Percentiles rank a stretch among this genome's conserved stretches.
phyloP scores from a whole-genome alignment of 805 yeast species.

The Wickerhamomyces ciferrii region DNA sequence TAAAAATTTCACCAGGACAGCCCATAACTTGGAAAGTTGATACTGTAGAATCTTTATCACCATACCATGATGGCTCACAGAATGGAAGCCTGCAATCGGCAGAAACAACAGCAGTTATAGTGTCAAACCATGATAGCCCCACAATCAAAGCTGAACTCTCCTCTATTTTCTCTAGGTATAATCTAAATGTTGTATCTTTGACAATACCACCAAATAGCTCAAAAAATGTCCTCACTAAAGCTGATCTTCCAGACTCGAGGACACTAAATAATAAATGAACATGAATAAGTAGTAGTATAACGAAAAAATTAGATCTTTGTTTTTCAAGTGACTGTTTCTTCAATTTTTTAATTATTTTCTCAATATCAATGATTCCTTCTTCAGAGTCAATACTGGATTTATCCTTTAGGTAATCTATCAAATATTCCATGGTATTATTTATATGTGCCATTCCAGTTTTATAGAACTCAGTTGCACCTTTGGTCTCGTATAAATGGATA shows the following conservation, averaged over 20 bases:
- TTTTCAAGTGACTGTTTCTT: constrained; percentile 28
- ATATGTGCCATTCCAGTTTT: constrained; percentile 48
- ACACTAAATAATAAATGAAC: constrained; percentile 51
- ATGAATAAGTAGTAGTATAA: constrained; percentile 44
- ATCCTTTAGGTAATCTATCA: constrained; percentile 37
- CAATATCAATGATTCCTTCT: constrained; percentile 23
- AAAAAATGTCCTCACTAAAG: constrained; percentile 42
- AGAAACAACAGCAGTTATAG: constrained; percentile 48
- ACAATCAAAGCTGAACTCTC: constrained; percentile 43
- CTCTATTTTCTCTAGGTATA: constrained; percentile 39
- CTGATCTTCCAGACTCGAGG: constrained; percentile 49
- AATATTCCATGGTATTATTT: constrained; percentile 50
- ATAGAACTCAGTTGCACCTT: constrained; percentile 47
- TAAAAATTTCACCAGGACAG: constrained; percentile 54
- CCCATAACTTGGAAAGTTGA: constrained; percentile 54
- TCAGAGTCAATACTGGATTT: constrained; percentile 9
- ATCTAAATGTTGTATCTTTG: constrained; percentile 36
- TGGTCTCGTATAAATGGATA: constrained; percentile 51
- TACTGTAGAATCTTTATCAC: constrained; percentile 32
- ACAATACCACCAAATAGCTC: constrained; percentile 46
- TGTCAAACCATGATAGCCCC: constrained; percentile 57
- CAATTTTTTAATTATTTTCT: constrained; percentile 29
- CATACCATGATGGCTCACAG: constrained; percentile 50
- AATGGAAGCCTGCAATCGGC: constrained; percentile 53
- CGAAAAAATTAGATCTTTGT: constrained; percentile 36